Evolutionary conservation across 768 basidiomycete species (phyloP), one percentile per base, ranked within the genome.

Genomic region (Clitopilus hobsonii): DNA sequence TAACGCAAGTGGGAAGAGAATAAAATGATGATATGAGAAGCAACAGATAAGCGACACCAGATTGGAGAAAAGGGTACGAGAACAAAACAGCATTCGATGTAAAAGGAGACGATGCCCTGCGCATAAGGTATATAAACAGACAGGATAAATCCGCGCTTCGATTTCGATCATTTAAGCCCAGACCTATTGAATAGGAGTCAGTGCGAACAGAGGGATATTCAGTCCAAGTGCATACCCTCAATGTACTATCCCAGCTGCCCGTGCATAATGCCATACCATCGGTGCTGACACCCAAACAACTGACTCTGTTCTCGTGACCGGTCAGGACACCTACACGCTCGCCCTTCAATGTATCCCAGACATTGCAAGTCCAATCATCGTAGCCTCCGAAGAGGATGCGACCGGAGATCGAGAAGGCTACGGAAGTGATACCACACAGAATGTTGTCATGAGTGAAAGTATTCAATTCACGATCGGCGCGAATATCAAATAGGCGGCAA

Each of bases 351-450:
- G 95, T 98, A 69, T 99, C 96, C 96, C 96, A 99, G 51, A 98
- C 96, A 68, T 99, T 99, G 78, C 94, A 95, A 61, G 97, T 98
- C 91, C 97, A 98, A 68, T 99, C 96, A 71, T 99, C 96, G 69
- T 99, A 99, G 38, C 96, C 96, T 60, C 97, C 96, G 62, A 99
- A 99, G 32, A 99, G 80, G 63, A 99, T 92, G 56, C 96, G 90
- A 30, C 96, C 96, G 24, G 95, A 98, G 62, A 93, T 91, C 3
- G 96, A 98, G 78, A 99, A 99, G 13, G 94, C 96, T 61, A 99
- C 97, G 3, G 95, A 98, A 13, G 96, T 99, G 72, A 99, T 97
- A 59, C 97, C 96, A 65, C 96, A 98, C 14, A 98, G 82, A 63
- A 99, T 98, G 71, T 98, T 98, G 75, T 98, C 96, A 69, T 98